These are phyloP conservation scores for Cercis canadensis DNA, from an alignment of 306 rosid species.

Conservation along the genomic window DNA sequence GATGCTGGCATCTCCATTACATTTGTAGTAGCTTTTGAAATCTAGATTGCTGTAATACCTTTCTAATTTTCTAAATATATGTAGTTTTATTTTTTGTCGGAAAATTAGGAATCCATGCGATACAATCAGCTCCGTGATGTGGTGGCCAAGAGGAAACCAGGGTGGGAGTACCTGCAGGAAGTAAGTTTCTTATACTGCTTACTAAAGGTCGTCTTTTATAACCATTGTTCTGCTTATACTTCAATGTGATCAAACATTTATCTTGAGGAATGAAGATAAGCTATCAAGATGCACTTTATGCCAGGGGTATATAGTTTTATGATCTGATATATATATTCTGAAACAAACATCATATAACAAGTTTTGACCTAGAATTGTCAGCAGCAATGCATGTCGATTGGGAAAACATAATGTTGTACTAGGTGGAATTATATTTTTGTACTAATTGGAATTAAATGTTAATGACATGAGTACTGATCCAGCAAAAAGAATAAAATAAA, in stretches of 20 bases:
- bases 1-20: constrained; percentile 1
- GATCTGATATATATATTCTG: background rate
- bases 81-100: constrained; percentile 10
- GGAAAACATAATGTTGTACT: background rate
- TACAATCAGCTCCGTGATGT: constrained; percentile 88
- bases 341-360: background rate
- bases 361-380: background rate
- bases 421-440: background rate
- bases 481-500: too few species aligned
- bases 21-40: constrained; percentile 14
- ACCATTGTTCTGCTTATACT: constrained; percentile 21
- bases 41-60: constrained; percentile 17
- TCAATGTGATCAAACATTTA: background rate
- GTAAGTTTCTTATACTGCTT: constrained; percentile 49
- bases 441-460: background rate
- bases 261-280: constrained; percentile 4
- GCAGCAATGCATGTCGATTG: background rate
- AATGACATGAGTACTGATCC: background rate
- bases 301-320: background rate
- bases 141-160: constrained; percentile 88
- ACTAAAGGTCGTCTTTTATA: constrained; percentile 29
- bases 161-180: constrained; percentile 95
- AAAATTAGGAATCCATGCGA: constrained; percentile 74
- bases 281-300: background rate
- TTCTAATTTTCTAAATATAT: constrained; percentile 9